These are phyloP conservation scores for Serpula lacrymans DNA, from an alignment of 768 basidiomycete species.

Conservation along the genomic window DNA sequence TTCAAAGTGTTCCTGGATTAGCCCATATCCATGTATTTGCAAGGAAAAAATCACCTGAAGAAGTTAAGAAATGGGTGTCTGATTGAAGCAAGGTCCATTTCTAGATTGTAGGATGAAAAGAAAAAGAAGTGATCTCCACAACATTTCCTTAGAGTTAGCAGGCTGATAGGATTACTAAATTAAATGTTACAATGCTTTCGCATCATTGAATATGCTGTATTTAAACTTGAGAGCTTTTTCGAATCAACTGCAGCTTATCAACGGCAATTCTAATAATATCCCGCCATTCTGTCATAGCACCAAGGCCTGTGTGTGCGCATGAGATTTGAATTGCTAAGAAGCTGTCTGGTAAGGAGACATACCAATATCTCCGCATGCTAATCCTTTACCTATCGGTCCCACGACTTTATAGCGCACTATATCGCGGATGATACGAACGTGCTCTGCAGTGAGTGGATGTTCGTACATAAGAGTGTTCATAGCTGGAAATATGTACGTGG, in stretches of 20 bases:
- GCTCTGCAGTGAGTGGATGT: slow-evolving; percentile 86
- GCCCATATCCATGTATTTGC: slow-evolving; percentile 91
- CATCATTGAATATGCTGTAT: too few relatives aligned
- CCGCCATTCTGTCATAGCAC: slow-evolving; percentile 96
- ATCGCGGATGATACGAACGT: slow-evolving; percentile 71
- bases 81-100: too few relatives aligned
- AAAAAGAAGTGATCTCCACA: too few relatives aligned
- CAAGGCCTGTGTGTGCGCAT: slow-evolving; percentile 54
- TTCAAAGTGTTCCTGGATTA: slow-evolving; percentile 78
- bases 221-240: slow-evolving; percentile 3
- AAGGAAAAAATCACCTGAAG: slow-evolving; percentile 50
- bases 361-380: slow-evolving; percentile 95
- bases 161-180: too few relatives aligned
- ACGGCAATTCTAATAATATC: slow-evolving; percentile 80
- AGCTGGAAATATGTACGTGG: slow-evolving; percentile 90
- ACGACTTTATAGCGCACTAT: slow-evolving; percentile 76
- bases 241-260: slow-evolving; percentile 40
- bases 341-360: slow-evolving; percentile 19
- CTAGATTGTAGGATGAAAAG: too few relatives aligned
- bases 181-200: too few relatives aligned
- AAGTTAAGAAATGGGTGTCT: too few relatives aligned
- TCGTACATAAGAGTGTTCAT: slow-evolving; percentile 99
- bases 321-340: background rate
- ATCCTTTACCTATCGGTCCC: slow-evolving; percentile 82
- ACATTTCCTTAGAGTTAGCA: too few relatives aligned